A percentile compares a stretch with the other conserved stretches of the same genome.
These are phyloP conservation scores for Leccinum barrowsii DNA, from an alignment of 768 basidiomycete genomes.

Conservation along the genomic window DNA sequence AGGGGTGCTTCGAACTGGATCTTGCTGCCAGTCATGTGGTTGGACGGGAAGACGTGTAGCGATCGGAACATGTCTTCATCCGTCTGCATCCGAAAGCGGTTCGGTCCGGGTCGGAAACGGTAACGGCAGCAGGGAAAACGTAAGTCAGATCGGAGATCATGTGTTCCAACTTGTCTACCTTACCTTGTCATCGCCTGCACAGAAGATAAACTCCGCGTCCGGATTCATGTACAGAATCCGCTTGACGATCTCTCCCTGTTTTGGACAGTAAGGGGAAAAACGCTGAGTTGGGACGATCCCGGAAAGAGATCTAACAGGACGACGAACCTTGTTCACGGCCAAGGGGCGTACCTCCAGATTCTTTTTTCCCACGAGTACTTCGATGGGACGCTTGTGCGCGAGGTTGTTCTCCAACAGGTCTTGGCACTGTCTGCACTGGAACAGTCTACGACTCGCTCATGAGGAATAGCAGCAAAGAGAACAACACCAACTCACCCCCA, in stretches of 20 bases:
- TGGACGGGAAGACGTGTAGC: constrained; percentile 56
- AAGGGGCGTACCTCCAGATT: constrained; percentile 95
- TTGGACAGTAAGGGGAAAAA: neutral
- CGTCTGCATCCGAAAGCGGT: constrained; percentile 46
- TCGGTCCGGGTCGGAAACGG: neutral
- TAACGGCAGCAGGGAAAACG: constrained; percentile 1
- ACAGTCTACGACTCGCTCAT: constrained; percentile 45
- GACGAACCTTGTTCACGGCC: constrained; percentile 81
- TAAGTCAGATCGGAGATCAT: neutral
- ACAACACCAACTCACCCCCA: constrained; percentile 70
- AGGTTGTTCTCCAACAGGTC: constrained; percentile 94
- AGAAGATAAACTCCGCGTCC: constrained; percentile 93
- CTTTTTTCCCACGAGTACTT: constrained; percentile 97
- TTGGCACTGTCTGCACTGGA: constrained; percentile 96
- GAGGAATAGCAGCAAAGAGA: neutral
- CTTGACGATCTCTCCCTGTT: constrained; percentile 91
- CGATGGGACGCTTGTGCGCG: constrained; percentile 90
- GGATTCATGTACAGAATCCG: constrained; percentile 89
- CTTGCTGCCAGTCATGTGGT: constrained; percentile 31
- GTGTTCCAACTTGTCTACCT: neutral
- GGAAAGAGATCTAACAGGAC: neutral
- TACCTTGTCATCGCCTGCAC: constrained; percentile 97
- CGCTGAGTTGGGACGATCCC: neutral
- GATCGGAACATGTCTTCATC: constrained; percentile 99
- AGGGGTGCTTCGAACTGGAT: constrained; percentile 56